Percentiles rank a stretch among this genome's conserved stretches.
phyloP scores from a whole-genome alignment of 495 filamentous ascomycete genomes.

The Aspergillus asperescens region DNA sequence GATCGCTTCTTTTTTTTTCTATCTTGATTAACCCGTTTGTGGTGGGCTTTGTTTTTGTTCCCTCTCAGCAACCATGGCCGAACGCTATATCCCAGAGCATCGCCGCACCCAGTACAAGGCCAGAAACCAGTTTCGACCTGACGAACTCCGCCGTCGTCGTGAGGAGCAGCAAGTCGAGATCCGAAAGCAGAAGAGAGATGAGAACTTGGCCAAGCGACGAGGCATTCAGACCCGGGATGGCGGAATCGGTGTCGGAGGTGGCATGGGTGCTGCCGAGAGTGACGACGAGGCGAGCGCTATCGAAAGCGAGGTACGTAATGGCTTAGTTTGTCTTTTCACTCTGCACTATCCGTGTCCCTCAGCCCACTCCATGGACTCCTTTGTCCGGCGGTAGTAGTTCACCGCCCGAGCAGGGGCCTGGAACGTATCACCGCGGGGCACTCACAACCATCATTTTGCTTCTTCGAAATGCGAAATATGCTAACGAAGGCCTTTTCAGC shows the following conservation, averaged over 20 bases:
- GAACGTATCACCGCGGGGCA: not conserved
- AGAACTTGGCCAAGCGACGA: constrained; percentile 95
- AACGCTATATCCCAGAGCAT: constrained; percentile 99
- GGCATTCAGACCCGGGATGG: constrained; percentile 78
- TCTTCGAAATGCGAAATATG: constrained; percentile 6
- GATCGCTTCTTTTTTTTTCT: constrained; percentile 23
- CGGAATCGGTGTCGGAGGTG: constrained; percentile 71
- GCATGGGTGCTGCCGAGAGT: constrained; percentile 84
- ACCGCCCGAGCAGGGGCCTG: constrained; percentile 32
- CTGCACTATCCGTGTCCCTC: not conserved
- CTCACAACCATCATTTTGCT: constrained; percentile 12
- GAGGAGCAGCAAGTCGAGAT: constrained; percentile 99
- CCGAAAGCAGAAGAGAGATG: constrained; percentile 93
- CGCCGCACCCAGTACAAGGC: constrained; percentile 99
- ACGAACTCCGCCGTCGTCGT: constrained; percentile 96
- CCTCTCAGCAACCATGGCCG: constrained; percentile 69
- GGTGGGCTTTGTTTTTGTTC: constrained; percentile 34
- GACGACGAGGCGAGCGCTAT: constrained; percentile 94
- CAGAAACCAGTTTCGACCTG: constrained; percentile 95
- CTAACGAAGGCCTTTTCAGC: constrained; percentile 52
- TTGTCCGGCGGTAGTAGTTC: constrained; percentile 24
- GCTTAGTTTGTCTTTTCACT: constrained; percentile 1
- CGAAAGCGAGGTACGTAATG: constrained; percentile 84
- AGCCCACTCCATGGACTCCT: not conserved
- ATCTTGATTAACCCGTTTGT: constrained; percentile 13